Conservation (phyloP, 2,329 filamentous ascomycete genomes). For the Zymoseptoria passerinii region DNA sequence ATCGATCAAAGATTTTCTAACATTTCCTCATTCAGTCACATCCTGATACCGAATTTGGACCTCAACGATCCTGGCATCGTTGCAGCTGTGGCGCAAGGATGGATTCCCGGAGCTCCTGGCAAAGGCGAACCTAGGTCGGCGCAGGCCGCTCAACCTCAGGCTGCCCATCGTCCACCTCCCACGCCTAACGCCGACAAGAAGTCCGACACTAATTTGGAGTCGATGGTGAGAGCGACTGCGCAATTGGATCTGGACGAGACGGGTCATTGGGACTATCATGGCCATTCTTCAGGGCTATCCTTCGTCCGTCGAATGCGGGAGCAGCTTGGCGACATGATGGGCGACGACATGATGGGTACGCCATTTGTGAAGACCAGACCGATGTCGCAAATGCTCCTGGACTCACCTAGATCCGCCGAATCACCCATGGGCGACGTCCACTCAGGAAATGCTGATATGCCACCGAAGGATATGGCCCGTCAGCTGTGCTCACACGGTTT, state of each 20-base stretch:
- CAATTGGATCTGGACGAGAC: conserved; percentile 85
- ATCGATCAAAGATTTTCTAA: not conserved
- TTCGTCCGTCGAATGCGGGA: conserved; percentile 83
- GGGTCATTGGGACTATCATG: conserved; percentile 91
- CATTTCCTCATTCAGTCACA: conserved; percentile 36
- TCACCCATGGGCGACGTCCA: conserved; percentile 53
- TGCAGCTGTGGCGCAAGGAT: conserved; percentile 48
- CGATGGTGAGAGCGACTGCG: conserved; percentile 90
- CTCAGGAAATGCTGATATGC: conserved; percentile 56
- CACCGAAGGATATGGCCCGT: conserved; percentile 51
- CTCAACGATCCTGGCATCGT: conserved; percentile 79
- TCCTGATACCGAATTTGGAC: conserved; percentile 75
- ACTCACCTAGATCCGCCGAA: conserved; percentile 54
- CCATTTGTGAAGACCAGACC: conserved; percentile 50
- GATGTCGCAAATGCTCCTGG: conserved; percentile 51
- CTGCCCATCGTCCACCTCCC: conserved; percentile 5
- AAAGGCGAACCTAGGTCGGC: conserved; percentile 20
- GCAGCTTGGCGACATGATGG: conserved; percentile 71
- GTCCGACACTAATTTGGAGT: conserved; percentile 66
- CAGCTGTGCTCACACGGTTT: conserved; percentile 52
- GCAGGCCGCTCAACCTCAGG: conserved; percentile 17
- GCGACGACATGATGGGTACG: conserved; percentile 50
- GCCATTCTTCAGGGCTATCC: conserved; percentile 81
- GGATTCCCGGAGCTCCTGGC: conserved; percentile 31
- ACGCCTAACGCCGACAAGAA: conserved; percentile 38